These are phyloP conservation scores for Suhomyces canberraensis DNA, from an alignment of 805 yeast species.

Conservation along the genomic window DNA sequence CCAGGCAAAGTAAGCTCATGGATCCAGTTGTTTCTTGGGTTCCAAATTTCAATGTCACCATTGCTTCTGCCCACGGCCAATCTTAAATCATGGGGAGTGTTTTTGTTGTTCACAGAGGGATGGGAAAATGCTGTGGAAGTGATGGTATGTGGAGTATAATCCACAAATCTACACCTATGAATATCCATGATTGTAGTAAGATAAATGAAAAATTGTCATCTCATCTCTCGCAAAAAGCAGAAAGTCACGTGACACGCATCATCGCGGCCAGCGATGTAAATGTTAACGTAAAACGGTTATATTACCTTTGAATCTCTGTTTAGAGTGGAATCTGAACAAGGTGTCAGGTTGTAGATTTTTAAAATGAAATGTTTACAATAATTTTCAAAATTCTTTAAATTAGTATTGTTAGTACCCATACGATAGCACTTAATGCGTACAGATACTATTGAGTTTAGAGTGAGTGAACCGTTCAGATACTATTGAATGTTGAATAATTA, in stretches of 20 bases:
- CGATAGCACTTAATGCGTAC: too few relatives aligned
- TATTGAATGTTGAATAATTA: too few relatives aligned
- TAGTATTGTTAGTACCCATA: too few relatives aligned
- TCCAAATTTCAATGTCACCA: conserved; percentile 96
- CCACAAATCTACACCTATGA: conserved; percentile 91
- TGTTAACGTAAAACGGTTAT: too few relatives aligned
- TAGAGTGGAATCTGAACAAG: too few relatives aligned
- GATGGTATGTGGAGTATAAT: conserved; percentile 78
- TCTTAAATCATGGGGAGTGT: conserved; percentile 53
- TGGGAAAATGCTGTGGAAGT: conserved; percentile 80
- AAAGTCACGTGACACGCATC: not conserved
- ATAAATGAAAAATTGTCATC: conserved; percentile 9
- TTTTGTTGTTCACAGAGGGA: conserved; percentile 38
- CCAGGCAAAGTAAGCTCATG: conserved; percentile 74
- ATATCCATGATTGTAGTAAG: conserved; percentile 52
- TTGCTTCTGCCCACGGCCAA: conserved; percentile 90
- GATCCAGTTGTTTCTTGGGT: conserved; percentile 77
- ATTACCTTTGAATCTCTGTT: too few relatives aligned
- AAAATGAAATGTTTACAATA: too few relatives aligned
- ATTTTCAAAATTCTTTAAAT: too few relatives aligned
- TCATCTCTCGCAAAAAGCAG: conserved; percentile 8
- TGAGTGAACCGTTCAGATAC: too few relatives aligned
- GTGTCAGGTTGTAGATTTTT: too few relatives aligned
- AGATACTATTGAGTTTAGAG: too few relatives aligned
- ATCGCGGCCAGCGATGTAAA: too few relatives aligned